Conservation (phyloP, 2,329 filamentous ascomycete genomes). For the Penicillium sp. region DNA sequence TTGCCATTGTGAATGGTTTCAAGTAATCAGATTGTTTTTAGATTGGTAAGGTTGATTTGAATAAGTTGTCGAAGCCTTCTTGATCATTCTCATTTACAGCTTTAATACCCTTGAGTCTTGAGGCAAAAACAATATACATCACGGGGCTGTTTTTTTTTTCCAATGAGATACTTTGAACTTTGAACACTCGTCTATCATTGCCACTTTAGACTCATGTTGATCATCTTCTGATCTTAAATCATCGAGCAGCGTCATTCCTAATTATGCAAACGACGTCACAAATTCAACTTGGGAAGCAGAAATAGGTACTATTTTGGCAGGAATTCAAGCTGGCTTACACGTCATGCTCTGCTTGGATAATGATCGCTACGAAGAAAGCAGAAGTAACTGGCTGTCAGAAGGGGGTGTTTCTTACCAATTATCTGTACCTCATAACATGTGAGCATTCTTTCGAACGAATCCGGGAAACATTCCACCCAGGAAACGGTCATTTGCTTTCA, state of each 20-base stretch:
- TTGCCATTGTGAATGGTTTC: no score
- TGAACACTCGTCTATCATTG: neutral
- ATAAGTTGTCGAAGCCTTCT: no score
- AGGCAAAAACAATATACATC: neutral
- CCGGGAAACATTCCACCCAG: neutral
- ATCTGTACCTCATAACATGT: neutral
- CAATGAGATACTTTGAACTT: neutral
- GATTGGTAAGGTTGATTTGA: no score
- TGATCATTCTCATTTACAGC: neutral
- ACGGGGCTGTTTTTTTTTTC: neutral
- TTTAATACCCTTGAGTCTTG: neutral
- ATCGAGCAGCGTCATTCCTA: neutral
- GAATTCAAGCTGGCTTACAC: neutral
- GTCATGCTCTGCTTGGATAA: neutral
- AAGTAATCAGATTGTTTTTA: no score
- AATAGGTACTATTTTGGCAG: neutral
- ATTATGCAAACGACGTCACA: neutral
- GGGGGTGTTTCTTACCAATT: neutral
- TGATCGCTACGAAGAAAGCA: neutral
- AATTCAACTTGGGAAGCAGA: neutral
- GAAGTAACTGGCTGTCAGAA: neutral
- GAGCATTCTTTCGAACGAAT: neutral
- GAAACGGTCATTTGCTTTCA: no score
- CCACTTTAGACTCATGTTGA: neutral
- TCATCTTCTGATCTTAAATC: neutral